Base-by-base conservation (phyloP, 1,284 basidiomycete species). In the Ceratobasidium sp. region DNA sequence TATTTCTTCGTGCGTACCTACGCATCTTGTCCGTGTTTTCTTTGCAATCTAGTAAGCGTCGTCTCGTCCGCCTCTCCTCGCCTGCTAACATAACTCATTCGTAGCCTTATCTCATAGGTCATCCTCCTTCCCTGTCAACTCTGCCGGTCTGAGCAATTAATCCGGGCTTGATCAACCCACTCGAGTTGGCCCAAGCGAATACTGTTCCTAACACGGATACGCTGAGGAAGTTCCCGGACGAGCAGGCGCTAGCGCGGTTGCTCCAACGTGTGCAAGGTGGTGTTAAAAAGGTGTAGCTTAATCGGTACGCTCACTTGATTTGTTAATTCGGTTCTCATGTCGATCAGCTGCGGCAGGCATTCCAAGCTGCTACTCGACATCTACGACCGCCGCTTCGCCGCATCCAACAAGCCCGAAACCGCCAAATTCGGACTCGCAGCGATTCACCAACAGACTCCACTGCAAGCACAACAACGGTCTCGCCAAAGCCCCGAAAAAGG, bases 151-250 rank as follows among this genome's bases (percentile, higher is more conserved):
- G 1, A 84, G 86, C 10, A 83, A 72, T 10, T 82, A 66, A 77
- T n/a, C 73, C 9, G 89, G 89, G 9, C 85, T 91, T 79, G 87
- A 89, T 81, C 83, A 81, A 70, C 89, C 89, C 92, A 95, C 84
- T 90, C 90, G 1, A 84, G 85, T 18, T 87, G 6, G 90, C 93
- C 1, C 93, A 95, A 86, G 92, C 94, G 0, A 90, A 90, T 56
- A 95, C 94, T 0, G 91, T 96, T 3, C 89, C 95, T 64, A 89
- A 95, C 80, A 94, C 93, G 0, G 90, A 91, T 67, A 89, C 95
- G 12, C 93, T 93, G 1, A 87, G 90, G 20, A 87, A 90, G 68
- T 87, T 92, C 76, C 87, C 89, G 51, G 89, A 89, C 78, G 91
- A 93, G 83, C 85, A 86, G 23, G 89, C 90, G 80, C 86, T 95